Conservation (phyloP, 108 stramenopile genomes). For the Pinguiococcus pyrenoidosus region DNA sequence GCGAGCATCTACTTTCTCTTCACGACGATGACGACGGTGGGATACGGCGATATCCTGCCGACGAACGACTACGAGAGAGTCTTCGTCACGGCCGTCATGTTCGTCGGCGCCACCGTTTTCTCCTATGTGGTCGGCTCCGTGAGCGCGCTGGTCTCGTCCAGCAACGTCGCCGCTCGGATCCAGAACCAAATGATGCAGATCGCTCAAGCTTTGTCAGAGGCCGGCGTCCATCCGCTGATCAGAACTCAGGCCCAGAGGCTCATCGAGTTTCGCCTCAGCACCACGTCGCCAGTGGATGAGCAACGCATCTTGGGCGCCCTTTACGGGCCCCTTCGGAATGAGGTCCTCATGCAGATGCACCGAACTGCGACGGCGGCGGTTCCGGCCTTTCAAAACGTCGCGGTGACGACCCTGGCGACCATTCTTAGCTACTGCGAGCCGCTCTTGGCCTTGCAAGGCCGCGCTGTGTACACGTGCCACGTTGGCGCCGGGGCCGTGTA, state of each 20-base stretch:
- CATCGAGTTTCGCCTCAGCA: background rate
- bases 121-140: constrained; percentile 29
- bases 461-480: too few species aligned
- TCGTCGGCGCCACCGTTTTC: constrained; percentile 31
- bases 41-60: constrained; percentile 33
- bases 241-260: background rate
- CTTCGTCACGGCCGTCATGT: constrained; percentile 21
- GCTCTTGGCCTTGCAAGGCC: too few species aligned
- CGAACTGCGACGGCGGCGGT: too few species aligned
- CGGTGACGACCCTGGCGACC: too few species aligned
- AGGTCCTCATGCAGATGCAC: constrained; percentile 2
- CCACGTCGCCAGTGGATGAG: constrained; percentile 6
- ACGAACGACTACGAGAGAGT: constrained; percentile 25
- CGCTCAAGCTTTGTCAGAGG: constrained; percentile 1
- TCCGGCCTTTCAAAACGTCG: too few species aligned
- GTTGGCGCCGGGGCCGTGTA: too few species aligned
- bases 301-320: background rate
- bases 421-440: too few species aligned
- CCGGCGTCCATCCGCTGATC: background rate
- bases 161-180: constrained; percentile 14
- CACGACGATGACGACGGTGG: constrained; percentile 36
- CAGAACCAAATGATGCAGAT: background rate
- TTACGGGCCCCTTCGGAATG: background rate
- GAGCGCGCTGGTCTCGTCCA: constrained; percentile 10
- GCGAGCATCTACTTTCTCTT: constrained; percentile 24